These are phyloP conservation scores for Actinomortierella wolfii DNA, from an alignment of 371 early-diverging fungal genomes.

Conservation along the genomic window DNA sequence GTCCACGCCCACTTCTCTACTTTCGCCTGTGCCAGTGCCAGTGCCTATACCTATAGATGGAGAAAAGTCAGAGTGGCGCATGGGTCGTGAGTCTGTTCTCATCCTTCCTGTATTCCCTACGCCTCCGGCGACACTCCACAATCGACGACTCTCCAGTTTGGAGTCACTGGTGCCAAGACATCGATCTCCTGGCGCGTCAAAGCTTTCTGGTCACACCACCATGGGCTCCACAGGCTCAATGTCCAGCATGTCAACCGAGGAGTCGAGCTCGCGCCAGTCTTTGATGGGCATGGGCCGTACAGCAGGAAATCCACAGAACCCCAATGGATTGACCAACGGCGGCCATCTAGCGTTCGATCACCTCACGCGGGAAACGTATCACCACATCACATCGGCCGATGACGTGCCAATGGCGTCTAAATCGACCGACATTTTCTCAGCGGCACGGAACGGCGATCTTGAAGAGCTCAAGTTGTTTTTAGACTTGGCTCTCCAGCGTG, in stretches of 20 bases:
- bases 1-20: too few relatives aligned
- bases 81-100: slow-evolving; percentile 17
- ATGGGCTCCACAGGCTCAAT: too few relatives aligned
- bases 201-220: too few relatives aligned
- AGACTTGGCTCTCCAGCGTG: slow-evolving; percentile 14
- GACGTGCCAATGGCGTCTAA: slow-evolving; percentile 25
- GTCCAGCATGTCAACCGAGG: neutral
- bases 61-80: too few relatives aligned
- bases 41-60: too few relatives aligned
- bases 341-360: too few relatives aligned
- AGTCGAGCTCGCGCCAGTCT: neutral
- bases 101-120: slow-evolving; percentile 32
- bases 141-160: slow-evolving; percentile 34
- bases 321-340: slow-evolving; percentile 2
- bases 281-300: slow-evolving; percentile 13
- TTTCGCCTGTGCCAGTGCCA: too few relatives aligned
- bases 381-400: slow-evolving; percentile 29
- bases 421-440: slow-evolving; percentile 24
- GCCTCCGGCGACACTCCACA: slow-evolving; percentile 35
- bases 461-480: slow-evolving; percentile 23
- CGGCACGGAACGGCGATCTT: slow-evolving; percentile 36
- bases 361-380: slow-evolving; percentile 18
- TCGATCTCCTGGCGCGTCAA: too few relatives aligned
- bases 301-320: slow-evolving; percentile 6
- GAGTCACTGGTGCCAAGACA: slow-evolving; percentile 5